Evolutionary conservation across 2,329 filamentous ascomycete genomes (phyloP), one percentile per base, ranked within the genome.

Genomic region (Emydomyces testavorans): DNA sequence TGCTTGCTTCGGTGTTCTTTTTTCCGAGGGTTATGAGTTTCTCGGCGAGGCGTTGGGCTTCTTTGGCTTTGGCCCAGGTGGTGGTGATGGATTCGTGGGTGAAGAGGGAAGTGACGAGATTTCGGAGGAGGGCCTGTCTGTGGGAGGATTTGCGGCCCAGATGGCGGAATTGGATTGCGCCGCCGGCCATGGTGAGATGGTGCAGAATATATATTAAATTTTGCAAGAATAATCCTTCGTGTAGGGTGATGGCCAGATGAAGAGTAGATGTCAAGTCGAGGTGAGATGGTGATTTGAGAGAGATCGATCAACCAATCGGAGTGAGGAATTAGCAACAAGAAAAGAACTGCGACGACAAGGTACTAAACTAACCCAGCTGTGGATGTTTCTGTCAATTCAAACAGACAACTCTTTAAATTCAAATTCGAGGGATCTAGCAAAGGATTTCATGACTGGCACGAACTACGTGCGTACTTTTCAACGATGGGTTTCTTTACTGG

Each of bases 61-160:
- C 92, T 70, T 96, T 98, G 40, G 92, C 92, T 71, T 96, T 96
- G 65, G 83, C 82, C 76, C 85, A 95, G 70, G 92, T 94, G 43
- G 92, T 98, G 54, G 83, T 81, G 71, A 98, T 94, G 54, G 86
- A 81, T 72, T 98, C 92, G 68, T 94, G 80, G 67, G 85, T 77
- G 70, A 98, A 84, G 56, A 98, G 83, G 47, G 90, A 92, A 57
- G 90, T 94, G 65, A 96, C 89, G 52, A 98, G 76, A 70, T 96
- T 95, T 62, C 92, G 87, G 57, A 98, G 81, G 58, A 98, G 79
- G 46, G 92, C 90, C 71, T 90, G 80, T 64, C 92, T 80, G 65
- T 95, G 92, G 48, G 90, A 74, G 44, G 88, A 94, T 57, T 79
- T 76, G 58, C 92, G 88, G 69, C 81, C 82, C 53, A 98, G 74